These are phyloP conservation scores for Sclerotinia spermophila DNA, from an alignment of 2,329 filamentous ascomycete genomes.

Conservation along the genomic window DNA sequence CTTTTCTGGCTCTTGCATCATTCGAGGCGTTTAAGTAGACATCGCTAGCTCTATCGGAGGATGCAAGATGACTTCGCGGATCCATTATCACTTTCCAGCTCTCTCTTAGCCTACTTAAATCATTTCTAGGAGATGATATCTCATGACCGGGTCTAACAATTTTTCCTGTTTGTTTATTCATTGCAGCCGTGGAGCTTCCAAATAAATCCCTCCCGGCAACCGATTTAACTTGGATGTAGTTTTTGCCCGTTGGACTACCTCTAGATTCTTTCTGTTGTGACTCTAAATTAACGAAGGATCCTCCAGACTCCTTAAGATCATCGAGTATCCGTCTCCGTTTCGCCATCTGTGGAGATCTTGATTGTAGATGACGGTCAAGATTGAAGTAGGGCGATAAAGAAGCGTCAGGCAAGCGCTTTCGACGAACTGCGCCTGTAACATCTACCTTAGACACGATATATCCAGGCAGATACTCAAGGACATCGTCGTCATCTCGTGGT, in stretches of 20 bases:
- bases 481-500: constrained; percentile 23
- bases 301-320: constrained; percentile 26
- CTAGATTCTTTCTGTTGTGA: not conserved
- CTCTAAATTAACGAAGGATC: not conserved
- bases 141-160: not conserved
- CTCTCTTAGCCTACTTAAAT: not conserved
- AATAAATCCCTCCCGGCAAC: constrained; percentile 28
- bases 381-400: constrained; percentile 33
- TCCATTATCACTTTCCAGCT: not conserved
- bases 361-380: constrained; percentile 30
- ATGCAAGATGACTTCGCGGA: not conserved
- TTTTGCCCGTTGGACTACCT: not conserved
- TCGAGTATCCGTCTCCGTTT: constrained; percentile 27
- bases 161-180: not conserved
- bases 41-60: too few relatives aligned
- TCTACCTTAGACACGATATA: not conserved
- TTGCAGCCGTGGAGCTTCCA: not conserved
- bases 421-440: constrained; percentile 9
- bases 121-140: not conserved
- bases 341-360: constrained; percentile 18
- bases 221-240: not conserved
- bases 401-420: constrained; percentile 29
- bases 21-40: not conserved
- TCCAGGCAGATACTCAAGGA: constrained; percentile 30
- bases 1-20: constrained; percentile 3